Evolutionary conservation across 306 rosid species (phyloP).

Genomic region (apple (Malus domestica)): DNA sequence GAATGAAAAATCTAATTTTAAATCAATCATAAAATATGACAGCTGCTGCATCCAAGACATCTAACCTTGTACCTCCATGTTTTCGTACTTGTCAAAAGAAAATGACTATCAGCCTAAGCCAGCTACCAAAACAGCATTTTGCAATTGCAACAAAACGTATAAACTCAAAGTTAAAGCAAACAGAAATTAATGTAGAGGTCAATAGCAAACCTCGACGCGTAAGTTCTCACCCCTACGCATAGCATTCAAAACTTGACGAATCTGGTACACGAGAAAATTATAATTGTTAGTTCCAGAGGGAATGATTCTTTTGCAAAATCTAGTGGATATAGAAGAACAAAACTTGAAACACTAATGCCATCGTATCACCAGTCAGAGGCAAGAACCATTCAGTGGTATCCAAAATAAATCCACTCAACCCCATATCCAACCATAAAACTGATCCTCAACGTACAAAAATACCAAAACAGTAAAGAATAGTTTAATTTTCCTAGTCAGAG

Average conservation of each 20-base stretch:
- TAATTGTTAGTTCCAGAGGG: slow-evolving; percentile 13
- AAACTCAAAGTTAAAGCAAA: background rate
- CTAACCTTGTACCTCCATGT: background rate
- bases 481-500: background rate
- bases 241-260: slow-evolving; percentile 84
- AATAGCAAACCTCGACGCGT: slow-evolving; percentile 71
- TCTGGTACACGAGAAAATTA: slow-evolving; percentile 44
- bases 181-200: background rate
- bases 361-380: background rate
- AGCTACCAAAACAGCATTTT: background rate
- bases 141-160: background rate
- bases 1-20: background rate
- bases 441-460: background rate
- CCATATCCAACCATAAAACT: background rate
- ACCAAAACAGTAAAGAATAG: background rate
- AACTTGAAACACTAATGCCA: background rate
- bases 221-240: slow-evolving; percentile 89
- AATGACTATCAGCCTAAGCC: background rate
- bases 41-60: background rate
- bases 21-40: background rate
- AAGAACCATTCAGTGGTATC: background rate
- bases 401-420: background rate
- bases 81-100: background rate
- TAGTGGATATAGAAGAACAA: background rate
- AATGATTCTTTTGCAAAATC: slow-evolving; percentile 10